These are phyloP conservation scores for Diaporthe ampelina DNA, from an alignment of 2,329 filamentous ascomycete genomes.

Conservation along the genomic window DNA sequence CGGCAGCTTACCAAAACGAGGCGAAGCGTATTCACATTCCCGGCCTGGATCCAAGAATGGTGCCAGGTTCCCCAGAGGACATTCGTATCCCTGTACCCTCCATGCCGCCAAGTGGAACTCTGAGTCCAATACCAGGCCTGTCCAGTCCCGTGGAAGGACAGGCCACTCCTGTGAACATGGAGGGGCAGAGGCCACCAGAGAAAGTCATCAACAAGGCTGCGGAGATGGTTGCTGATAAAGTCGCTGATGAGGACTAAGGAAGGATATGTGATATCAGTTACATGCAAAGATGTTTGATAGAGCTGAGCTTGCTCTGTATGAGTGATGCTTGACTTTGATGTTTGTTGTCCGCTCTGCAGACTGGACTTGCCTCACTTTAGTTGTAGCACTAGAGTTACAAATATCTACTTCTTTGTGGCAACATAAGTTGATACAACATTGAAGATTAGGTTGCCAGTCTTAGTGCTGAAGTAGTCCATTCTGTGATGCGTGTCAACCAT, in stretches of 20 bases:
- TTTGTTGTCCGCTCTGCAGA: not conserved
- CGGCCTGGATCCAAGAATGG: constrained; percentile 72
- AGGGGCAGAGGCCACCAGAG: constrained; percentile 56
- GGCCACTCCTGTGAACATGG: constrained; percentile 45
- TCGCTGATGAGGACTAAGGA: constrained; percentile 65
- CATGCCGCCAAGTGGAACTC: constrained; percentile 55
- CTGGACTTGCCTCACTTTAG: not conserved
- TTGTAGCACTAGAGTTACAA: not conserved
- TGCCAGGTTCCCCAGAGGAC: constrained; percentile 85
- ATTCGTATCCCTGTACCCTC: constrained; percentile 81
- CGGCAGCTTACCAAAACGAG: constrained; percentile 96
- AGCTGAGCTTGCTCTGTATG: not conserved
- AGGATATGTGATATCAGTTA: too few species aligned
- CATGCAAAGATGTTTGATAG: not conserved
- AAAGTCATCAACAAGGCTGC: constrained; percentile 65
- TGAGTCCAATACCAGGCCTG: constrained; percentile 63
- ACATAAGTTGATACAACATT: not conserved
- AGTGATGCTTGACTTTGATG: not conserved
- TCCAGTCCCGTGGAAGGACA: constrained; percentile 60
- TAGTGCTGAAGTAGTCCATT: not conserved
- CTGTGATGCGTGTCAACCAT: too few species aligned
- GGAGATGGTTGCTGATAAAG: constrained; percentile 66
- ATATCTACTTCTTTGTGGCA: not conserved
- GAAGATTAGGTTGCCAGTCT: not conserved
- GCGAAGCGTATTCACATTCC: constrained; percentile 92